Conservation (phyloP, 805 yeast genomes). For the Hanseniaspora clermontiae region DNA sequence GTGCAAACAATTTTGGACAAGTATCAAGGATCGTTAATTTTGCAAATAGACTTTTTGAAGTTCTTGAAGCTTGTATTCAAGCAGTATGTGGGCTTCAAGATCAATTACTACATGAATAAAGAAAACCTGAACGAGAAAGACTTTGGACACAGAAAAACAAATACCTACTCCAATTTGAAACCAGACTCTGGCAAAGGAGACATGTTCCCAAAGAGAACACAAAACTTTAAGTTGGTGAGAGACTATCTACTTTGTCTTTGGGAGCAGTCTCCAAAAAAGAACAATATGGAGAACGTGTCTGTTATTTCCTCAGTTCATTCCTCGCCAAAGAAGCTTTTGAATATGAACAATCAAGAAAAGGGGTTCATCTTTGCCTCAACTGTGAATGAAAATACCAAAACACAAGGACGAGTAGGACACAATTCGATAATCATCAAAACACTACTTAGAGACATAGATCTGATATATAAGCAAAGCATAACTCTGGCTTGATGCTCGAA, state of each 20-base stretch:
- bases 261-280: conserved; percentile 14
- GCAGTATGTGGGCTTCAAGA: conserved; percentile 18
- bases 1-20: conserved; percentile 20
- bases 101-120: conserved; percentile 8
- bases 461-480: conserved; percentile 12
- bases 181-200: background rate
- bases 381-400: background rate
- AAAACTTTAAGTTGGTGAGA: conserved; percentile 7
- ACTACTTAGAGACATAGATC: conserved; percentile 24
- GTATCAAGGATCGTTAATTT: conserved; percentile 24
- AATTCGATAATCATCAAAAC: conserved; percentile 28
- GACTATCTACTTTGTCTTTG: conserved; percentile 3
- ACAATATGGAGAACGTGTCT: conserved; percentile 7
- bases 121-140: background rate
- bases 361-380: background rate
- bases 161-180: background rate
- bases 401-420: conserved; percentile 23
- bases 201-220: conserved; percentile 1
- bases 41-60: conserved; percentile 28
- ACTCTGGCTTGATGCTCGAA: conserved; percentile 7
- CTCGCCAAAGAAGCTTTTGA: conserved; percentile 20
- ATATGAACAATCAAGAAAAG: conserved; percentile 11
- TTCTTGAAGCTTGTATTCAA: conserved; percentile 23
- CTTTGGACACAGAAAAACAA: background rate
- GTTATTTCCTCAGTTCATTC: conserved; percentile 15